Conservation (phyloP, 257 asterid genomes). For the Leonotis leonurus region DNA sequence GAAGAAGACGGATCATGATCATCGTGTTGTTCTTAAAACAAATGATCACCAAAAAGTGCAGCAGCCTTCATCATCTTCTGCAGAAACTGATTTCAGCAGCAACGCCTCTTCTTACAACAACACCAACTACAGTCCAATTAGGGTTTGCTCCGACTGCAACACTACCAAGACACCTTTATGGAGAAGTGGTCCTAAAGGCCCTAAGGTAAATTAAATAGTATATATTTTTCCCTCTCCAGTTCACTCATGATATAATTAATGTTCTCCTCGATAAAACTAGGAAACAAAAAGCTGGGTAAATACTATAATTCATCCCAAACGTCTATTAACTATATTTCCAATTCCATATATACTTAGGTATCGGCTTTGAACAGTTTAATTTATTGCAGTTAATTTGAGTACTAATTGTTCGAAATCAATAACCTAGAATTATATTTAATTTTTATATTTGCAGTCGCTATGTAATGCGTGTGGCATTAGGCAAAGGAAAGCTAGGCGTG, state of each 20-base stretch:
- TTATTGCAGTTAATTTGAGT: too few species aligned
- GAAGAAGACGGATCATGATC: constrained; percentile 19
- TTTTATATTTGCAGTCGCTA: constrained; percentile 45
- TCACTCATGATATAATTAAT: not conserved
- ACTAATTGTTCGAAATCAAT: too few species aligned
- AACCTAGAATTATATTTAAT: too few species aligned
- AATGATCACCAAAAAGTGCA: constrained; percentile 35
- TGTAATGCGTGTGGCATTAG: constrained; percentile 96
- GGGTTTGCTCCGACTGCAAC: constrained; percentile 95
- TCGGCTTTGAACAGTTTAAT: too few species aligned
- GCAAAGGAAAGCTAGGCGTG: constrained; percentile 88
- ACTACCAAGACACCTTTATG: constrained; percentile 97
- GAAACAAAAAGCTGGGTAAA: too few species aligned
- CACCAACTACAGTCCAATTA: constrained; percentile 51
- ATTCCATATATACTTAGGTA: too few species aligned
- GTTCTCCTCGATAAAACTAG: too few species aligned
- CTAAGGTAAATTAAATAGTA: constrained; percentile 56
- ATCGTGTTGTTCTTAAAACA: not conserved
- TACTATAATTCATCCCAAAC: too few species aligned
- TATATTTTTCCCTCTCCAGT: not conserved
- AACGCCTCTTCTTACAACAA: constrained; percentile 42
- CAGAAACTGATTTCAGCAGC: constrained; percentile 53
- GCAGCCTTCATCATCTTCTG: constrained; percentile 27
- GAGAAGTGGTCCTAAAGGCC: constrained; percentile 99
- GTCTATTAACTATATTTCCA: too few species aligned